Conservation (phyloP, 2,329 filamentous ascomycete genomes). For the Claviceps sp. region DNA sequence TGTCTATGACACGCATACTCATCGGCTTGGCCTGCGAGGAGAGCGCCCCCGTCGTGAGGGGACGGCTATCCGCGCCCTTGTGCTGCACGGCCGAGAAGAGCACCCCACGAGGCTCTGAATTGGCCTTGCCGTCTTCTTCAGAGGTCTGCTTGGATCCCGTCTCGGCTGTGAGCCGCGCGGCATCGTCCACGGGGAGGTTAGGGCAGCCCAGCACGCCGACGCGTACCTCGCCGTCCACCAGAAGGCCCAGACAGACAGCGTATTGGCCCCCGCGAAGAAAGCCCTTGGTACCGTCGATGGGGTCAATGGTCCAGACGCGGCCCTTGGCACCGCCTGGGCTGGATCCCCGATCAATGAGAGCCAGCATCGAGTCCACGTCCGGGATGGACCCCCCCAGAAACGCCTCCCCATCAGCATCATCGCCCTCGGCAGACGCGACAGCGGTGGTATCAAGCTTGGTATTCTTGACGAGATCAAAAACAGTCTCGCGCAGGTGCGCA, state of each 20-base stretch:
- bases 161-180: slow-evolving; percentile 41
- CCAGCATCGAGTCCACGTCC: slow-evolving; percentile 52
- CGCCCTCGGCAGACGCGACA: slow-evolving; percentile 13
- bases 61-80: slow-evolving; percentile 66
- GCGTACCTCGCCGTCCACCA: slow-evolving; percentile 87
- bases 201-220: slow-evolving; percentile 92
- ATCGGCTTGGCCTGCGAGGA: slow-evolving; percentile 44
- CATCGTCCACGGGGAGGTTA: slow-evolving; percentile 82
- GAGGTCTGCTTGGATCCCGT: slow-evolving; percentile 59
- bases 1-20: slow-evolving; percentile 61
- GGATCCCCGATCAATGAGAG: slow-evolving; percentile 53
- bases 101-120: slow-evolving; percentile 44
- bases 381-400: slow-evolving; percentile 54
- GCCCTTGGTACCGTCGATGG: slow-evolving; percentile 95
- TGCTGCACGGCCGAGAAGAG: slow-evolving; percentile 75
- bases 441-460: slow-evolving; percentile 40
- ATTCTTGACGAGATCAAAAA: slow-evolving; percentile 72
- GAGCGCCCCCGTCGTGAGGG: slow-evolving; percentile 44
- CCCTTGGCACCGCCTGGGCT: slow-evolving; percentile 60
- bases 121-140: slow-evolving; percentile 30
- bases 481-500: slow-evolving; percentile 46
- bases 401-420: slow-evolving; percentile 41
- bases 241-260: slow-evolving; percentile 81
- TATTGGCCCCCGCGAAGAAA: slow-evolving; percentile 95
- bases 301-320: slow-evolving; percentile 91